These are phyloP conservation scores for Macrotyloma uniflorum DNA, from an alignment of 306 rosid species.

Conservation along the genomic window DNA sequence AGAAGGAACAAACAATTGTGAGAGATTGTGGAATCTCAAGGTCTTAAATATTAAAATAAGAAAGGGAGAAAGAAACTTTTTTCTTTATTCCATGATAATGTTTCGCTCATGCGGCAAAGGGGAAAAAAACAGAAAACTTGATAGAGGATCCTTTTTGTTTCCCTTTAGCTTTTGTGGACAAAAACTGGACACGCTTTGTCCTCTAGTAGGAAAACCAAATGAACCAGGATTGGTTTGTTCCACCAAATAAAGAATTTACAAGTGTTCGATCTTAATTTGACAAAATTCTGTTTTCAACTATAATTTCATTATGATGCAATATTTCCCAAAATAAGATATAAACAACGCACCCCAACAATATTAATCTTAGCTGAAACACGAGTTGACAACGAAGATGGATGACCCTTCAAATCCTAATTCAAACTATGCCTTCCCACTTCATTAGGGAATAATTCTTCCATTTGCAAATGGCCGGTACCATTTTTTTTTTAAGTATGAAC, in stretches of 20 bases:
- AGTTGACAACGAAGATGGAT: not conserved
- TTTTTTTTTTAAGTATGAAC: not conserved
- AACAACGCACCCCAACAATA: no score
- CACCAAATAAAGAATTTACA: not conserved
- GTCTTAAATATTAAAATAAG: conserved; percentile 15
- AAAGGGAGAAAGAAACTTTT: not conserved
- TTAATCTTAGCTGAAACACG: not conserved
- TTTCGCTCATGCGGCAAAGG: conserved; percentile 33
- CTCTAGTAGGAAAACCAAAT: conserved; percentile 26
- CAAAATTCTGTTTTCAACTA: not conserved
- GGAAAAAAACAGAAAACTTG: conserved; percentile 33
- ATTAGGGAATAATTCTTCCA: not conserved
- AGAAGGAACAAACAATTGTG: conserved; percentile 47
- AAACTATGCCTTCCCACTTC: not conserved
- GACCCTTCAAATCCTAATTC: not conserved
- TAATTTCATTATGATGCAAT: not conserved
- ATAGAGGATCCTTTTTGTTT: conserved; percentile 27
- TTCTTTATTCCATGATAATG: conserved; percentile 38
- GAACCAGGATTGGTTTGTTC: conserved; percentile 11
- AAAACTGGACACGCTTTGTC: conserved; percentile 49
- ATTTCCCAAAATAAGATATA: no score
- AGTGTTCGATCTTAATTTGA: not conserved
- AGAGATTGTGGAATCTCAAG: conserved; percentile 45
- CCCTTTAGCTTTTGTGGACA: conserved; percentile 43
- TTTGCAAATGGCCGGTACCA: not conserved